Base-by-base conservation (phyloP, 257 asterid genomes). In the Solanum sejunctum region DNA sequence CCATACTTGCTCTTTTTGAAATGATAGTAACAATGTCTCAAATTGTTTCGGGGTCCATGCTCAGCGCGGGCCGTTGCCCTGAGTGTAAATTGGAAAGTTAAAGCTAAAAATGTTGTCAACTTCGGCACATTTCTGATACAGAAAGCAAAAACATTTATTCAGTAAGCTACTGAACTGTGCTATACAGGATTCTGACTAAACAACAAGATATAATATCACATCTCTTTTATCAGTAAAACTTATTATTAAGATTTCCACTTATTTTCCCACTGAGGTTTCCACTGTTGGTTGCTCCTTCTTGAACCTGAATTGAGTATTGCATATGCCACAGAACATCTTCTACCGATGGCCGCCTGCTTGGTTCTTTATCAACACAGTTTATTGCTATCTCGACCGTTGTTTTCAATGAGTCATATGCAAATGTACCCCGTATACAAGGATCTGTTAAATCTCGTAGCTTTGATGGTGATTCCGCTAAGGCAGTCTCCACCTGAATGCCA, bases 311-410 rank as follows among this genome's bases (percentile, higher is more conserved):
- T 12, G 99, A 97, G 79, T 97, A 97, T 85, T 97, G 99, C 98
- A 97, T 90, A 84, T 97, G 98, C 99, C 99, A 97, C 10, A 97
- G 94, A 90, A 95, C 98, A 72, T 97, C 99, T 89, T 97, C 99
- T 55, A 97, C 89, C 39, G 99, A 90, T 1, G 99, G 98, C 4
- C 98, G 91, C 23, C 84, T 88, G 88, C 84, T 87, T 5, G 96
- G 89, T 54, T 95, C 98, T 75, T 88, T 89, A 81, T 89, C 85
- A 73, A 97, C 87, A 90, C 99, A 97, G 86, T 91, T 95, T 63
- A 89, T 23, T 15, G 98, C 90, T 60, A 97, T 94, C 89, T 97
- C 98, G 26, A 88, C 94, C 0, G 90, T 89, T 0, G 99, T 95
- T 83, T 97, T 97, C 84, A 97, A 87, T 1, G 99, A 97, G 41